A percentile compares a stretch with the other conserved stretches of the same genome.
Conservation (phyloP, 163 green algal genomes). For the Chlorella variabilis region DNA sequence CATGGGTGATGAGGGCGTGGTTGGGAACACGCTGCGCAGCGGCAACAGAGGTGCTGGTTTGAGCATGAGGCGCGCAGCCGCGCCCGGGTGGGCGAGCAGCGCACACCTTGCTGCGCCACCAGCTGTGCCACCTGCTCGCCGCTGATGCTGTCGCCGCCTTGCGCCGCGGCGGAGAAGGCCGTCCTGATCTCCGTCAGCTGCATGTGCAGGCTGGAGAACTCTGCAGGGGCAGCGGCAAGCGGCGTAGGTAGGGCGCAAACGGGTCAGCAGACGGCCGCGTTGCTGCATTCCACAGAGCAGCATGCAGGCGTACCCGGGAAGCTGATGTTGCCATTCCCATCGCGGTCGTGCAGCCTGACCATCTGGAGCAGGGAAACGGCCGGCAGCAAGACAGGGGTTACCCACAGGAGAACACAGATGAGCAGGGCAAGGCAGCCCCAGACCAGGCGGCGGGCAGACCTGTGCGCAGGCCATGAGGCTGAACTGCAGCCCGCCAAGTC, state of each 20-base stretch:
- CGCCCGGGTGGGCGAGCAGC: too few relatives aligned
- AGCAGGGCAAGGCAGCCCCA: too few relatives aligned
- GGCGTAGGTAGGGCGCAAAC: neutral
- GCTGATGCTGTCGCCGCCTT: neutral
- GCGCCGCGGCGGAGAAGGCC: neutral
- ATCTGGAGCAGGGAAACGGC: too few relatives aligned
- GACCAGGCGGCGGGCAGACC: too few relatives aligned
- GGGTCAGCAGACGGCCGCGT: too few relatives aligned
- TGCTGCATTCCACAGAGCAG: too few relatives aligned
- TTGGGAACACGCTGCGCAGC: too few relatives aligned
- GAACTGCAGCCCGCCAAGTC: slow-evolving; percentile 17
- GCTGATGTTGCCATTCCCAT: slow-evolving; percentile 2
- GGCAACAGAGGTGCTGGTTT: too few relatives aligned
- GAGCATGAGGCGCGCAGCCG: too few relatives aligned
- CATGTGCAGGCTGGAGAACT: slow-evolving; percentile 19
- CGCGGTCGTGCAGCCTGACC: slow-evolving; percentile 17
- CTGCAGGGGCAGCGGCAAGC: neutral
- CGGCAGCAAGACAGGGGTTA: too few relatives aligned
- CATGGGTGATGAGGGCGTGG: too few relatives aligned
- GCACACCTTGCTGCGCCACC: slow-evolving; percentile 24
- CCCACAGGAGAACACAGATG: too few relatives aligned
- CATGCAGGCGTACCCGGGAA: slow-evolving; percentile 2
- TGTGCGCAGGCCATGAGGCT: slow-evolving; percentile 21
- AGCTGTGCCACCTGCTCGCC: slow-evolving; percentile 10
- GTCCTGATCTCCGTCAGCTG: slow-evolving; percentile 21